Evolutionary conservation across 306 rosid genomes (phyloP), one percentile per base, ranked within the genome.

Genomic region (Mimosa bimucronata): DNA sequence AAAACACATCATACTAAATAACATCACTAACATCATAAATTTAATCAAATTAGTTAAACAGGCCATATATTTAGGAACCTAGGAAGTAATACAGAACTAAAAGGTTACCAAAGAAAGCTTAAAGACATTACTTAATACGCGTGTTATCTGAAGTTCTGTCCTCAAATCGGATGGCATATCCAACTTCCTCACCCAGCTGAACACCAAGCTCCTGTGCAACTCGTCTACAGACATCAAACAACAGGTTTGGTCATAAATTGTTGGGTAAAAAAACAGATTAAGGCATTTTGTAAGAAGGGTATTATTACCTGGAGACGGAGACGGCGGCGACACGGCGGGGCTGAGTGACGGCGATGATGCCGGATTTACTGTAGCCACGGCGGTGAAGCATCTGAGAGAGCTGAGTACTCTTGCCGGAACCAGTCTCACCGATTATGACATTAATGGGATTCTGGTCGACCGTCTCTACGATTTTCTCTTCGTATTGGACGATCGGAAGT

Each of bases 301-400:
- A 34, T 34, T 34, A 34, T 34, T 2, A 86, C 98, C 97, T 93
- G 38, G 98, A 90, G 19, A 95, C 98, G 18, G 98, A 83, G 61
- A 92, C 98, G 6, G 98, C 97, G 69, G 98, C 98, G 29, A 92
- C 97, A 14, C 97, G 92, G n/a, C 98, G 98, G 25, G 98, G 97
- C 85, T 95, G 98, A 69, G 98, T 92, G 86, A 92, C 88, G 77
- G 90, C 97, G 71, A 94, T 82, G 66, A 85, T 71, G 48, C 94
- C 94, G 65, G 94, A 85, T 48, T 85, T 81, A 76, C 91, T 81
- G 86, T 89, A 90, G 80, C 98, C 91, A 71, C 87, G 87, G 41
- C 92, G 86, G 89, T 88, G 94, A 8, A 95, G 94, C 66, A 95
- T 94, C 82, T 95, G 94, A 77, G 98, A 92, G 77, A 95, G 97